A percentile compares a stretch with the other conserved stretches of the same genome.
phyloP scores from a whole-genome alignment of 306 rosid species.

The Senna siamea region DNA sequence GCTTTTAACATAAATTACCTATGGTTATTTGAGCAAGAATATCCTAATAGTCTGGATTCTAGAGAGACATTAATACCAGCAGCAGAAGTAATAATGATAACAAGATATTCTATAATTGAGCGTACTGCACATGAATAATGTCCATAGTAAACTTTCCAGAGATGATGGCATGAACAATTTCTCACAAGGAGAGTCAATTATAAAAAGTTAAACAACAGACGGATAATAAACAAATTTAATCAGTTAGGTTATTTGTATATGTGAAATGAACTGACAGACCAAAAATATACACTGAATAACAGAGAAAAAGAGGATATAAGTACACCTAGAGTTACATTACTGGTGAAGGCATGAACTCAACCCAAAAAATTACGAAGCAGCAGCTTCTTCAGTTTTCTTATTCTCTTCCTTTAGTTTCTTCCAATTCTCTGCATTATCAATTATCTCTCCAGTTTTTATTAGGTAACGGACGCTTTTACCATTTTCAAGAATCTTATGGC shows the following conservation, averaged over 20 bases:
- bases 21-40: constrained; percentile 43
- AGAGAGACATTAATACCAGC: neutral
- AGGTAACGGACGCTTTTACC: constrained; percentile 88
- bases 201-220: constrained; percentile 13
- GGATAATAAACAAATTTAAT: constrained; percentile 28
- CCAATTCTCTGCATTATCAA: constrained; percentile 77
- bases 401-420: constrained; percentile 70
- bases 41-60: constrained; percentile 32
- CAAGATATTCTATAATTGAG: neutral
- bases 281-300: constrained; percentile 35
- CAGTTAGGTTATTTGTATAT: constrained; percentile 18
- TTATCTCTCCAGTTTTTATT: constrained; percentile 87
- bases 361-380: constrained; percentile 52
- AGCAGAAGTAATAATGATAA: neutral
- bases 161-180: constrained; percentile 15
- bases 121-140: constrained; percentile 3
- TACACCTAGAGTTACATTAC: constrained; percentile 47
- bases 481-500: constrained; percentile 81
- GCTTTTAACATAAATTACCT: constrained; percentile 37
- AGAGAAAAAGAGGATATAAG: constrained; percentile 30
- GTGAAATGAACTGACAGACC: constrained; percentile 22
- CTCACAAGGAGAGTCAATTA: constrained; percentile 7
- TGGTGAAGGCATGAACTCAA: constrained; percentile 35
- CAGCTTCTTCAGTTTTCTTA: constrained; percentile 70
- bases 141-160: neutral